Conservation (phyloP, 805 yeast species). For the Brettanomyces custersianus region DNA sequence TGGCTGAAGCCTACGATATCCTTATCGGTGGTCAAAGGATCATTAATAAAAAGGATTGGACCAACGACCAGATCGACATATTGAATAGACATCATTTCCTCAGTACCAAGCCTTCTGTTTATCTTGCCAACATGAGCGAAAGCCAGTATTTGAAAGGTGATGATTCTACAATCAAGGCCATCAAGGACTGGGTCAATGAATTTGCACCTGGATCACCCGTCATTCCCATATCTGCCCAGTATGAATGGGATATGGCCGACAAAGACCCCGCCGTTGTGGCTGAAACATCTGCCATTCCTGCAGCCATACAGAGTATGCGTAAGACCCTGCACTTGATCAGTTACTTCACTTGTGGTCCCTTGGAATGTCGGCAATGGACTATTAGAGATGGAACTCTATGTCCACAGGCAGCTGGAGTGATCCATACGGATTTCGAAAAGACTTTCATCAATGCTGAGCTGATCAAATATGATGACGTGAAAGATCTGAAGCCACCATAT, state of each 20-base stretch:
- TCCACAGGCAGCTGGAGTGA: slow-evolving; percentile 98
- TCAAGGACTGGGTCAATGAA: slow-evolving; percentile 85
- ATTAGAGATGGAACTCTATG: slow-evolving; percentile 86
- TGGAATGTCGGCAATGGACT: slow-evolving; percentile 98
- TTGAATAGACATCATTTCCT: slow-evolving; percentile 80
- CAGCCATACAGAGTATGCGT: slow-evolving; percentile 82
- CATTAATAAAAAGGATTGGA: slow-evolving; percentile 74
- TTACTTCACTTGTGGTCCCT: slow-evolving; percentile 92
- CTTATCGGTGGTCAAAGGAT: slow-evolving; percentile 83
- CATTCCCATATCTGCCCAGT: slow-evolving; percentile 25
- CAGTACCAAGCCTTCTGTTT: slow-evolving; percentile 94
- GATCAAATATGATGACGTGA: slow-evolving; percentile 73
- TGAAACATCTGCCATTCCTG: slow-evolving; percentile 63
- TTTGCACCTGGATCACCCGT: slow-evolving; percentile 66
- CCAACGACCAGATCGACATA: slow-evolving; percentile 81
- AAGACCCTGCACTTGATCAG: slow-evolving; percentile 77
- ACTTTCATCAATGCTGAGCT: slow-evolving; percentile 93
- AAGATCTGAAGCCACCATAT: slow-evolving; percentile 46
- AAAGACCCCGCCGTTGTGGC: not conserved
- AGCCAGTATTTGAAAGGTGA: slow-evolving; percentile 62
- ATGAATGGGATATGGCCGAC: slow-evolving; percentile 27
- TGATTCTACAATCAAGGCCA: slow-evolving; percentile 38
- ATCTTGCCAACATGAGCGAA: slow-evolving; percentile 84
- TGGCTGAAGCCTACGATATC: slow-evolving; percentile 64
- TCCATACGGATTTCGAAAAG: slow-evolving; percentile 90